A percentile compares a stretch with the other conserved stretches of the same genome.
These are phyloP conservation scores for Rhododendron vialii DNA, from an alignment of 148 eudicot species.

Conservation along the genomic window DNA sequence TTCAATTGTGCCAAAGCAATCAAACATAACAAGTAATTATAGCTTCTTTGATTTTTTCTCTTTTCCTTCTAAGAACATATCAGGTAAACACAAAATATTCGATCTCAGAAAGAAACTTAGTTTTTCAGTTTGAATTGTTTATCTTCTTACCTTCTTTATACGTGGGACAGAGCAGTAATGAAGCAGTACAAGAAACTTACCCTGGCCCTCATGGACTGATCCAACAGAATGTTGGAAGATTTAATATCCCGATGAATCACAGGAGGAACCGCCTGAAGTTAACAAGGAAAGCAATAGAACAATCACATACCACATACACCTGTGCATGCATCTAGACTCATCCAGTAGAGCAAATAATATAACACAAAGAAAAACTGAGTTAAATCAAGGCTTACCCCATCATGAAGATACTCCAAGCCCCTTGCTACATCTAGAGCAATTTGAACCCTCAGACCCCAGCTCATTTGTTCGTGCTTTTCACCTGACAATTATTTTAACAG, in stretches of 20 bases:
- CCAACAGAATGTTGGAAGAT: conserved; percentile 96
- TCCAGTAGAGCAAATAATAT: neutral
- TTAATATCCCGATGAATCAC: conserved; percentile 95
- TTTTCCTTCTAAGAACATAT: neutral
- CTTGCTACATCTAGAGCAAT: conserved; percentile 88
- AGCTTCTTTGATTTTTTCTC: neutral
- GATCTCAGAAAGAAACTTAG: neutral
- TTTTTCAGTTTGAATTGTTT: neutral
- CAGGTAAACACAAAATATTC: too few relatives aligned
- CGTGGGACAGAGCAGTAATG: neutral
- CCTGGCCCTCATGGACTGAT: conserved; percentile 94
- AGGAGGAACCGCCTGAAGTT: conserved; percentile 86
- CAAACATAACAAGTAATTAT: neutral
- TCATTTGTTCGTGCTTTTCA: conserved; percentile 59
- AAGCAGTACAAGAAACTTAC: conserved; percentile 33
- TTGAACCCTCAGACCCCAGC: conserved; percentile 80
- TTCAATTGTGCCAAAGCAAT: neutral
- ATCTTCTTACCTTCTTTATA: neutral
- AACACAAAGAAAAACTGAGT: neutral
- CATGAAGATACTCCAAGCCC: conserved; percentile 97
- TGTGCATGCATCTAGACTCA: conserved; percentile 42
- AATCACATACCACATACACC: neutral
- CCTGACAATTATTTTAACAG: conserved; percentile 28
- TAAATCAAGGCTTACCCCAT: conserved; percentile 52
- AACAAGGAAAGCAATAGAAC: conserved; percentile 1